Base-by-base conservation (phyloP, 2,329 filamentous ascomycete genomes). In the Colletotrichum sp. region DNA sequence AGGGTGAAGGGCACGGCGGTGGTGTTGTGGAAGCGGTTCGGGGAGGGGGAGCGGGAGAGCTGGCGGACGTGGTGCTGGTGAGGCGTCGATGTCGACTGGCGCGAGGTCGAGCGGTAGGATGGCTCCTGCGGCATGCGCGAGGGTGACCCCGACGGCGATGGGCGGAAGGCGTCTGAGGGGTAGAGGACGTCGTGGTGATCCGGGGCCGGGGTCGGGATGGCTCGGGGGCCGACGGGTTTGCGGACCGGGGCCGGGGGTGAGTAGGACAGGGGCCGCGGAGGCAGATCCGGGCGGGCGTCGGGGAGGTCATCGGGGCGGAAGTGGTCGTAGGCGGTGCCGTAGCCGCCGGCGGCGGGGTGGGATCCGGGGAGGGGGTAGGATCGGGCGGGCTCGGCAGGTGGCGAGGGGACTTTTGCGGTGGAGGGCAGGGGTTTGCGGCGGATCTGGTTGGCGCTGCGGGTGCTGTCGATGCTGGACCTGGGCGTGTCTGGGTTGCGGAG, bases 371-470 rank as follows among this genome's bases (percentile, higher is more conserved):
- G 52, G 12, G 52, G 65, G 34, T 69, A 61, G 52, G 73, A 30
- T 38, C 73, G 65, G 55, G 70, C 28, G 38, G 73, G 36, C 24
- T 73, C 64, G 67, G 63, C 38, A 58, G 34, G 66, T 28, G 64
- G 72, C 38, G 38, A 77, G 48, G 26, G 78, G 69, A 61, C 73
- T 77, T n/a, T 83, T 79, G 80, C 77, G 13, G 78, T 80, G 30
- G 82, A 78, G 58, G 88, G 87, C 26, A 92, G 72, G 2, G 90
- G 90, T 78, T 91, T 92, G 76, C 90, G 84, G 38, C 84, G 86
- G 61, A 92, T 91, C 24, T 81, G 83, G 28, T 89, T 88, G 34
- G 81, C 81, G 64, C 82, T 82, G 62, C 83, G 84, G 18, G 83
- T 79, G 76, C 84, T 86, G 69, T 89, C 87, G 66, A 85, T 83